Percentiles rank a stretch among this genome's conserved stretches.
Conservation (phyloP, 192 early-diverging fungal species). For the Backusella macrospora region DNA sequence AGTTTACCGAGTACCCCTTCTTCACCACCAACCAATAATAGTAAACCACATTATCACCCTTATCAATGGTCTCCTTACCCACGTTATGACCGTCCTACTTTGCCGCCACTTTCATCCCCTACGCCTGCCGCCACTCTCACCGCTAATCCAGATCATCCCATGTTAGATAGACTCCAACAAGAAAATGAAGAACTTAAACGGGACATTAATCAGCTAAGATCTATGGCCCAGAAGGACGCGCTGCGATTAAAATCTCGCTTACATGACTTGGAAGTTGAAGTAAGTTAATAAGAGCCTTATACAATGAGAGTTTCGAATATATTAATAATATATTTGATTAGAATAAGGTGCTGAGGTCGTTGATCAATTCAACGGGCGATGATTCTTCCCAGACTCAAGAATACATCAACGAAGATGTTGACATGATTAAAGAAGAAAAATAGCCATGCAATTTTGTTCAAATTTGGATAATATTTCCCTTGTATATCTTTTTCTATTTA, state of each 20-base stretch:
- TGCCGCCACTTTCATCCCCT: slow-evolving; percentile 8
- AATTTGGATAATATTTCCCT: neutral
- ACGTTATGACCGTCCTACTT: slow-evolving; percentile 9
- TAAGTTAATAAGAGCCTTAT: neutral
- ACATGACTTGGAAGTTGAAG: slow-evolving; percentile 28
- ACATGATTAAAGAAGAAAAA: slow-evolving; percentile 1
- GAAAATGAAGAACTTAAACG: slow-evolving; percentile 21
- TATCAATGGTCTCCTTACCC: slow-evolving; percentile 21
- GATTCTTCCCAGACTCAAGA: neutral
- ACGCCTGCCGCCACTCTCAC: neutral
- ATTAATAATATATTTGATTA: slow-evolving; percentile 7
- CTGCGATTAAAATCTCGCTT: neutral
- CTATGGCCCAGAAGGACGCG: slow-evolving; percentile 15
- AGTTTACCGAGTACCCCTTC: slow-evolving; percentile 15
- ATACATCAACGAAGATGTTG: neutral
- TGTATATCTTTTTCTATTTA: neutral
- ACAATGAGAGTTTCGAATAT: neutral
- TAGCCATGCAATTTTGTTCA: neutral
- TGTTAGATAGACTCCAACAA: slow-evolving; percentile 3
- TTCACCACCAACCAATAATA: slow-evolving; percentile 2
- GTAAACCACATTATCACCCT: slow-evolving; percentile 1
- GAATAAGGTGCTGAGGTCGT: slow-evolving; percentile 19
- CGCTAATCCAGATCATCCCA: neutral
- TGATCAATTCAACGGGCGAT: neutral
- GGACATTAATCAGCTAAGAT: slow-evolving; percentile 18